Conservation (phyloP, 768 basidiomycete genomes). For the Pleurotus giganteus region DNA sequence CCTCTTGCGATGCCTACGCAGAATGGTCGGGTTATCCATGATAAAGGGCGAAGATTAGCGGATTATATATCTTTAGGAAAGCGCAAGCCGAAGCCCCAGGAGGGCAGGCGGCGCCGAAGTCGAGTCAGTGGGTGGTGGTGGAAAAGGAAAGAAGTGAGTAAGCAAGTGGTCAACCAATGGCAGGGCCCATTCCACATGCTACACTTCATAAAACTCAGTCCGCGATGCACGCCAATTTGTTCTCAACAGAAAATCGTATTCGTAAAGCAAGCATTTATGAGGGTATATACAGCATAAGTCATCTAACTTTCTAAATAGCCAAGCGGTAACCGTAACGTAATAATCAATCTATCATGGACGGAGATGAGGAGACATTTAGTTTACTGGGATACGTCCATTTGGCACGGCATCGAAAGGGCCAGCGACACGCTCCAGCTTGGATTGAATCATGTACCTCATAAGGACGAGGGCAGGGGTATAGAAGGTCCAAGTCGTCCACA, state of each 20-base stretch:
- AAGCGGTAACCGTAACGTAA: neutral
- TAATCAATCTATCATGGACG: neutral
- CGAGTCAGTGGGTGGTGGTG: conserved; percentile 7
- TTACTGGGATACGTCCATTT: conserved; percentile 2
- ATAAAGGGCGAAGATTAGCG: conserved; percentile 20
- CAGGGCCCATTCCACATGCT: conserved; percentile 9
- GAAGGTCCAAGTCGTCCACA: conserved; percentile 67
- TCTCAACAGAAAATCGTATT: conserved; percentile 1
- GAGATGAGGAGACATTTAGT: neutral
- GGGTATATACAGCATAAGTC: neutral
- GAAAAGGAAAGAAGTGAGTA: conserved; percentile 10
- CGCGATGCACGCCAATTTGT: neutral
- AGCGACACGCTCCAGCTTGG: conserved; percentile 38
- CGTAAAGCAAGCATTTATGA: neutral
- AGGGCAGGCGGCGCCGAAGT: conserved; percentile 3
- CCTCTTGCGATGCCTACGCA: conserved; percentile 53
- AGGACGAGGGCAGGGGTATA: conserved; percentile 52
- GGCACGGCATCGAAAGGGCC: conserved; percentile 46
- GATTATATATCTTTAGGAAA: conserved; percentile 9
- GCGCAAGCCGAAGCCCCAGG: neutral
- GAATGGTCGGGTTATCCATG: conserved; percentile 18
- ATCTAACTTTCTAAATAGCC: neutral
- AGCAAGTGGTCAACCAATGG: conserved; percentile 7
- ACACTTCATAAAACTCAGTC: conserved; percentile 5
- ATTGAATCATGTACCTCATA: neutral